Evolutionary conservation across 2,329 filamentous ascomycete genomes (phyloP).

Genomic region (Verticillium nonalfalfae): DNA sequence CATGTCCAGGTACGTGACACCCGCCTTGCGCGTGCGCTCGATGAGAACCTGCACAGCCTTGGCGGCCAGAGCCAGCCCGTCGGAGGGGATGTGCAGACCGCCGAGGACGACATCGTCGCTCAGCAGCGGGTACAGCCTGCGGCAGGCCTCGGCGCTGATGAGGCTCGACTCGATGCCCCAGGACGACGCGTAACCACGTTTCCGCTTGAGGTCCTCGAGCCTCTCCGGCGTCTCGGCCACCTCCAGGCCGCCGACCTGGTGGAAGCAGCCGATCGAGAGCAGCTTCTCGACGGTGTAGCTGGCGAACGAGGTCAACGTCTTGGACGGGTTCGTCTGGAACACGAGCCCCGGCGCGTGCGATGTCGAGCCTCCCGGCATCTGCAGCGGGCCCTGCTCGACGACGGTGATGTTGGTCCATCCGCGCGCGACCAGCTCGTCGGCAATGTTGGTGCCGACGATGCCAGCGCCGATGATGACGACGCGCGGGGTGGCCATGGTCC

Average conservation of each 20-base stretch:
- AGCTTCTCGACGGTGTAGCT: conserved; percentile 58
- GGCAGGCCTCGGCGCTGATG: conserved; percentile 44
- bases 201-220: conserved; percentile 55
- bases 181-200: conserved; percentile 52
- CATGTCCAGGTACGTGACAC: conserved; percentile 48
- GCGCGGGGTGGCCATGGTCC: conserved; percentile 28
- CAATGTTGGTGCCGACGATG: conserved; percentile 58
- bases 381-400: conserved; percentile 56
- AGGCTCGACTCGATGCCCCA: conserved; percentile 54
- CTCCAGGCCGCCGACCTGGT: conserved; percentile 57
- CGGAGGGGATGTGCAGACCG: conserved; percentile 53
- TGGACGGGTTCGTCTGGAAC: conserved; percentile 54
- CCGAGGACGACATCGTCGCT: conserved; percentile 47
- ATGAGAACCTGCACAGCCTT: conserved; percentile 57
- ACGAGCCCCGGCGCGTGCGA: conserved; percentile 60
- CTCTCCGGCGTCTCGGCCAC: conserved; percentile 54
- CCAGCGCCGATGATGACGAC: conserved; percentile 58
- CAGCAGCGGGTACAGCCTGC: conserved; percentile 46
- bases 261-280: conserved; percentile 51
- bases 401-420: conserved; percentile 61
- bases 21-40: conserved; percentile 47
- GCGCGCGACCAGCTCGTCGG: conserved; percentile 55
- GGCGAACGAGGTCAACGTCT: conserved; percentile 52
- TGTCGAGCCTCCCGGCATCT: conserved; percentile 58
- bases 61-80: conserved; percentile 55